Evolutionary conservation across 148 eudicot species (phyloP), one percentile per base, ranked within the genome.

Genomic region (Persicaria maculosa): DNA sequence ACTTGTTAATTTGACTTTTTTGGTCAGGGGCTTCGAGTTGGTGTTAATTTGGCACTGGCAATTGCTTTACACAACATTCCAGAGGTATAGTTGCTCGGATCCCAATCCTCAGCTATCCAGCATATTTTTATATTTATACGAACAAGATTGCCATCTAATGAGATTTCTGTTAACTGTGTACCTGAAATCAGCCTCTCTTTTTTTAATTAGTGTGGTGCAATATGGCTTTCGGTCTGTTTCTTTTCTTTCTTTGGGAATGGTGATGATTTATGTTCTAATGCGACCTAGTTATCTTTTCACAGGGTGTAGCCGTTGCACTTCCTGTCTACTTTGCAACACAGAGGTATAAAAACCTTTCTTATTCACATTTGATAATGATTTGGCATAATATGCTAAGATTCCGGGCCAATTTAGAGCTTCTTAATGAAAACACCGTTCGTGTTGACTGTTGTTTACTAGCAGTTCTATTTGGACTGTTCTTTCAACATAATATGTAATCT

Each of bases 251-350:
- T 62, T 40, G 1, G 15, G 46, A 40, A 65, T 12, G 70, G 12
- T 7, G 14, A 46, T 40, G 2, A 15, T 12, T 5, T 43, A 40
- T 40, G 8, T 14, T 65, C 70, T 65, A 20, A 65, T 14, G 17
- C 6, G 14, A 43, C 46, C 70, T 65, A 9, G 31, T 40, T 25
- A 1, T 74, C 50, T 47, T 73, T 82, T 53, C 50, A 71, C 90
- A 95, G 98, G 97, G 98, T 52, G 97, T 95, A 74, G 98, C 99
- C 78, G 97, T 95, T 82, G 99, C 99, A 64, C 99, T 95, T 84
- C 99, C 99, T 75, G 85, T 95, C 83, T 95, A 95, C 82, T 95
- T 95, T 76, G 97, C 98, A 50, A 95, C 97, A 11, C 85, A 87
- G 61, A 95, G 98, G 98, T 95, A 84, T 75, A 70, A 17, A 72